These are phyloP conservation scores for Melastoma candidum DNA, from an alignment of 441 rosid genomes.

Conservation along the genomic window DNA sequence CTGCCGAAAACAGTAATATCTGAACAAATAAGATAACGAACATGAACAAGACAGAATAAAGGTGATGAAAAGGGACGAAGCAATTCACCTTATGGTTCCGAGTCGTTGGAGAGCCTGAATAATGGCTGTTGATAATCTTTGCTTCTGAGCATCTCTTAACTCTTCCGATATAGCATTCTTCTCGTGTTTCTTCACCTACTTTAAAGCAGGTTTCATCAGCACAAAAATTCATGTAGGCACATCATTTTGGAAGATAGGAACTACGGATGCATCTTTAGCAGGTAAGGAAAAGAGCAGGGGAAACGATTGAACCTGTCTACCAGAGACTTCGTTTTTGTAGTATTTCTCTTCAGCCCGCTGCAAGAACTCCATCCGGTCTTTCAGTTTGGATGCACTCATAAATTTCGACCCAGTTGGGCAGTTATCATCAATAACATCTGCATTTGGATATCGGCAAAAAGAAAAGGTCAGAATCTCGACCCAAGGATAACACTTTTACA, in stretches of 20 bases:
- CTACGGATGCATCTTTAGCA: background rate
- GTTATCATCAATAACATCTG: too few relatives aligned
- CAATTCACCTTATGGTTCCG: constrained; percentile 27
- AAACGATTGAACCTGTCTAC: constrained; percentile 44
- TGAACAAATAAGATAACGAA: background rate
- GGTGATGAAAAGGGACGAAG: constrained; percentile 7
- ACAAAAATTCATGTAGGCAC: constrained; percentile 1
- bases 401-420: too few relatives aligned
- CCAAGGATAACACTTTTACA: too few relatives aligned
- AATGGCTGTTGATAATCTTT: constrained; percentile 52
- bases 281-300: constrained; percentile 1
- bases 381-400: too few relatives aligned
- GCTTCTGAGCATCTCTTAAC: constrained; percentile 61
- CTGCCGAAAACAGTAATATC: constrained; percentile 31
- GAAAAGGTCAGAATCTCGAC: too few relatives aligned
- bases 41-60: constrained; percentile 7
- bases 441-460: too few relatives aligned
- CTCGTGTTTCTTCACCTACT: constrained; percentile 54
- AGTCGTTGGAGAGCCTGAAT: constrained; percentile 49
- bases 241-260: constrained; percentile 2
- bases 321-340: constrained; percentile 28
- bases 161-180: constrained; percentile 63
- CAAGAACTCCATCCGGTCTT: constrained; percentile 54
- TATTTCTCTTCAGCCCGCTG: constrained; percentile 73
- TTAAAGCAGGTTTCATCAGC: background rate